Conservation (phyloP, 208 protist genomes). For the Trypanosoma congolense region DNA sequence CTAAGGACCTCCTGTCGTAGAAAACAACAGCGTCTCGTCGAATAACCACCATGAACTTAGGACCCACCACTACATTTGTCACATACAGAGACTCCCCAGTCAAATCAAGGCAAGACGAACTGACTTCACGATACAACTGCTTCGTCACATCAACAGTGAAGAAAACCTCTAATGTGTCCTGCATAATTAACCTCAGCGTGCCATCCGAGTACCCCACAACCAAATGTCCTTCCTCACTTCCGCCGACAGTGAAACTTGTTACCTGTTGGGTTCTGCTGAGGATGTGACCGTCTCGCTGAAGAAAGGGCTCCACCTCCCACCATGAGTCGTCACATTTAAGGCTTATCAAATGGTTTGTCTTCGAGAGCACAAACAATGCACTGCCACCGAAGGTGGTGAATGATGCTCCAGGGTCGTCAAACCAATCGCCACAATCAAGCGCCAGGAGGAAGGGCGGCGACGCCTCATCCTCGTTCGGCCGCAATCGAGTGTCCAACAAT, state of each 20-base stretch:
- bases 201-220: conserved; percentile 56
- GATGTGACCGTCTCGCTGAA: conserved; percentile 66
- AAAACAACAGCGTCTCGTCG: conserved; percentile 34
- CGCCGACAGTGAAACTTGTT: conserved; percentile 32
- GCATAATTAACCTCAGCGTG: conserved; percentile 46
- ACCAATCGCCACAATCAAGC: conserved; percentile 33
- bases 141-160: conserved; percentile 24
- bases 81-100: conserved; percentile 4
- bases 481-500: conserved; percentile 19
- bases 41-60: conserved; percentile 25
- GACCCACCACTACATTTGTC: conserved; percentile 28
- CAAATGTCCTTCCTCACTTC: conserved; percentile 30
- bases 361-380: conserved; percentile 28
- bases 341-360: conserved; percentile 37
- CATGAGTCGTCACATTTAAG: conserved; percentile 13
- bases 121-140: conserved; percentile 8
- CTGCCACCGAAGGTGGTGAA: conserved; percentile 26
- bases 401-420: conserved; percentile 17
- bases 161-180: conserved; percentile 46
- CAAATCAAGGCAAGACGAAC: neutral
- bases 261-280: conserved; percentile 32
- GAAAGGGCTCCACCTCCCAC: neutral
- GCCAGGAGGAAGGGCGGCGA: conserved; percentile 2
- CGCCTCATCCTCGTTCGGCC: conserved; percentile 1
- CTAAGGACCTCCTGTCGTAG: conserved; percentile 24